Percentiles rank a stretch among this genome's conserved stretches.
Conservation (phyloP, 2,329 filamentous ascomycete genomes). For the Pezicula carpinea region DNA sequence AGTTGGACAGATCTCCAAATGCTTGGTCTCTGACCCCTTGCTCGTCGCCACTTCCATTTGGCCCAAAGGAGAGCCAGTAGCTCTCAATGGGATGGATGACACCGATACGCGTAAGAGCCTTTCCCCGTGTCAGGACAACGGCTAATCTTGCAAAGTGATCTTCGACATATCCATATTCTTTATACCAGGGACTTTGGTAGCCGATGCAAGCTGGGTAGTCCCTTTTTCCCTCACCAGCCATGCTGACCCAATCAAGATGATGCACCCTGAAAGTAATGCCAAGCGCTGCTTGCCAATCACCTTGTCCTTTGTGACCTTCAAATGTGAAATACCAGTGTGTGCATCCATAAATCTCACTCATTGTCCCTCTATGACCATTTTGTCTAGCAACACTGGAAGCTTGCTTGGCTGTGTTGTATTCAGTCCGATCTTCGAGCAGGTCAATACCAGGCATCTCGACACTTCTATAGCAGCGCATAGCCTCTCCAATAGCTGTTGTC, state of each 20-base stretch:
- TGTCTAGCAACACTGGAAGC: conserved; percentile 27
- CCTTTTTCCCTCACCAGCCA: conserved; percentile 30
- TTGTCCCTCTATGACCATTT: conserved; percentile 23
- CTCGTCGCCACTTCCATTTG: conserved; percentile 23
- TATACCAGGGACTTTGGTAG: conserved; percentile 31
- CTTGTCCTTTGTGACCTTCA: conserved; percentile 29
- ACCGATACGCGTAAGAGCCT: conserved; percentile 24
- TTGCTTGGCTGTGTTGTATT: conserved; percentile 31
- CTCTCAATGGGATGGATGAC: conserved; percentile 32
- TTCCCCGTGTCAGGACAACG: conserved; percentile 28
- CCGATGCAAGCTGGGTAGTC: conserved; percentile 29
- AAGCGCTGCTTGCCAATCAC: conserved; percentile 31
- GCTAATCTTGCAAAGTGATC: conserved; percentile 29
- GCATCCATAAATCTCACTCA: conserved; percentile 29
- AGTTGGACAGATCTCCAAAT: conserved; percentile 25
- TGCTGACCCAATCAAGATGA: conserved; percentile 29
- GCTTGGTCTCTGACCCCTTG: conserved; percentile 19
- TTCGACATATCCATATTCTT: conserved; percentile 28
- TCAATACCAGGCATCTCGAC: conserved; percentile 30
- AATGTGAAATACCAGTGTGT: conserved; percentile 30
- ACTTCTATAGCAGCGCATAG: conserved; percentile 29
- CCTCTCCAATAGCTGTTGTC: conserved; percentile 28
- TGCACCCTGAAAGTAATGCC: conserved; percentile 30
- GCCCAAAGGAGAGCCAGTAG: conserved; percentile 30
- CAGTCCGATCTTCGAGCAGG: conserved; percentile 26